Evolutionary conservation across 2,329 filamentous ascomycete genomes (phyloP).

Genomic region (Trichoderma sp.): DNA sequence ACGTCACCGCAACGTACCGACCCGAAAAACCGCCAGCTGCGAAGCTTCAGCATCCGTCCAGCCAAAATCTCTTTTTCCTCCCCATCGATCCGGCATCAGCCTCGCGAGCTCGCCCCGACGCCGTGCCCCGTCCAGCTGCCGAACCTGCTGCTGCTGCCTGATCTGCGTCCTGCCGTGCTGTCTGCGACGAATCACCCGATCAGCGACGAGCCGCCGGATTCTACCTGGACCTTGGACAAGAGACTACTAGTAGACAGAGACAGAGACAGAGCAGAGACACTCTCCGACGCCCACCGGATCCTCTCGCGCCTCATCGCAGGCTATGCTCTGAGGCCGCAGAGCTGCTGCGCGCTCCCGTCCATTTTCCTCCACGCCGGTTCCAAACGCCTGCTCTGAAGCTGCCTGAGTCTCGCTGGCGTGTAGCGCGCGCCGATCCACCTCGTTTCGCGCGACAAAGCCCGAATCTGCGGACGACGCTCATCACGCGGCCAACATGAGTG

Average conservation of each 20-base stretch:
- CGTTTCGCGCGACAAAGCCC: slow-evolving; percentile 13
- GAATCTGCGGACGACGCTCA: background rate
- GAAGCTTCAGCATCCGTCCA: background rate
- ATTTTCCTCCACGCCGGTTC: too few species aligned
- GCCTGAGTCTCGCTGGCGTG: too few species aligned
- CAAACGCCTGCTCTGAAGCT: too few species aligned
- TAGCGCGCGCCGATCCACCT: slow-evolving; percentile 22
- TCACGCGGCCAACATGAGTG: slow-evolving; percentile 30
- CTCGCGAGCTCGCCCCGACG: background rate
- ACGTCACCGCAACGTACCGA: slow-evolving; percentile 24
- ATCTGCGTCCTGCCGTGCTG: background rate
- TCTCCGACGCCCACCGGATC: background rate
- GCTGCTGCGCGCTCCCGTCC: slow-evolving; percentile 23
- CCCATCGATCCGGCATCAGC: background rate
- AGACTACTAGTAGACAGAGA: too few species aligned
- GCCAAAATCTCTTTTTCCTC: background rate
- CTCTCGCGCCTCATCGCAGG: slow-evolving; percentile 15
- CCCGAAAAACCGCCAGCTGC: slow-evolving; percentile 18
- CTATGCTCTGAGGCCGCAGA: slow-evolving; percentile 28
- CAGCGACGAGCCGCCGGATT: background rate
- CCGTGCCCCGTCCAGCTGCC: background rate
- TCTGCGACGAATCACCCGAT: background rate
- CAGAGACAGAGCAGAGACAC: background rate
- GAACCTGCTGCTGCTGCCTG: background rate
- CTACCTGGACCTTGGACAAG: too few species aligned